These are phyloP conservation scores for Cnidoscolus chayamansa DNA, from an alignment of 441 rosid genomes.

Conservation along the genomic window DNA sequence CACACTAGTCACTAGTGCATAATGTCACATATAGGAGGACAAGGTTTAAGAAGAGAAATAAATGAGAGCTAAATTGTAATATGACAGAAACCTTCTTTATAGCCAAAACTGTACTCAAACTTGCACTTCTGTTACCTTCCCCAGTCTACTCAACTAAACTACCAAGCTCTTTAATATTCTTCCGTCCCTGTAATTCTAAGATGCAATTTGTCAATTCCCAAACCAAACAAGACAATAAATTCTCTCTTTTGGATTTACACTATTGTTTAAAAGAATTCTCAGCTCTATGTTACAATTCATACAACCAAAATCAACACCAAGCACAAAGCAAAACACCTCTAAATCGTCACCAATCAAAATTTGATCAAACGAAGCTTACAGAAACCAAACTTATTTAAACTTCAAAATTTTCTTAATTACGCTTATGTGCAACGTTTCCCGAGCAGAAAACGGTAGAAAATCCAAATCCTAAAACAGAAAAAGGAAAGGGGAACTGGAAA, in stretches of 20 bases:
- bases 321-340: not conserved
- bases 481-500: not conserved
- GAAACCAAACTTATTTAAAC: not conserved
- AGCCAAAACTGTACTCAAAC: constrained; percentile 7
- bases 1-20: not conserved
- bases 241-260: not conserved
- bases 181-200: not conserved
- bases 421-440: too few relatives aligned
- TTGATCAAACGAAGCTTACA: not conserved
- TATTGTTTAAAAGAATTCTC: too few relatives aligned
- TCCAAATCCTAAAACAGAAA: not conserved
- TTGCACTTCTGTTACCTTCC: not conserved
- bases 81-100: not conserved
- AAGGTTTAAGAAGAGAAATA: not conserved
- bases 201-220: not conserved
- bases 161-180: not conserved
- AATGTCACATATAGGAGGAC: not conserved
- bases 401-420: not conserved
- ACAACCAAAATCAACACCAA: too few relatives aligned
- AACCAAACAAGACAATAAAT: constrained; percentile 7
- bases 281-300: too few relatives aligned
- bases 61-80: too few relatives aligned
- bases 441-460: not conserved
- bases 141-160: not conserved
- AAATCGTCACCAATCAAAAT: not conserved